Base-by-base conservation (phyloP, 441 rosid species). In the Francoa sonchifolia region DNA sequence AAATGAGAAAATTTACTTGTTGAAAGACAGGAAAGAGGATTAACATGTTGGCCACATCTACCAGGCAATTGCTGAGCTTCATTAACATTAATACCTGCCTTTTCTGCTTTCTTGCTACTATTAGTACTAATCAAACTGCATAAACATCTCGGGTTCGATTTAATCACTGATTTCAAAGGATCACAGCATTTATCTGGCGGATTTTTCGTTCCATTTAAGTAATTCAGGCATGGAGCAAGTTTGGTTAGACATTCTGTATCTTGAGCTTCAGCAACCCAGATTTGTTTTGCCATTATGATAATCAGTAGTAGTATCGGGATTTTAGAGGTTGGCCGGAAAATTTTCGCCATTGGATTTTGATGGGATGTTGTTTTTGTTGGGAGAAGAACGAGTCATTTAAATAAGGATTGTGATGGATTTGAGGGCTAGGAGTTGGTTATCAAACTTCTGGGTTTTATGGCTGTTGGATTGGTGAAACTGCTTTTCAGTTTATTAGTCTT, bases 61-160 rank as follows among this genome's bases (percentile, higher is more conserved):
- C 68, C 84, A 6, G 86, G 96, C 50, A 85, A 39, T 48, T 72
- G 63, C 46, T 85, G 86, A 33, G 96, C 93, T 54, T 71, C 66
- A 9, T 44, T 59, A 5, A 74, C 50, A 39, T 81, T 58, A 19
- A 76, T 79, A 39, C 89, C 93, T 2, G 77, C 80, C 63, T 17
- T 54, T 52, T 81, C 68, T 0, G 93, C 89, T 23, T 55, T 47
- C 8, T 35, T 41, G 49, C 74, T 69, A 0, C 74, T 82, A 19
- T 52, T 46, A 55, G 72, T 85, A 61, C 82, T 85, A 3, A 73
- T 67, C 79, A 85, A 45, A 17, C 49, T 31, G 14, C 93, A 85
- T 51, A 85, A 34, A 54, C 89, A 81, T 39, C 62, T 59, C 18
- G 84, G 77, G 47, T 69, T 49, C 18, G 73, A 70, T 53, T 54